Evolutionary conservation across 2,329 filamentous ascomycete species (phyloP), one percentile per base, ranked within the genome.

Genomic region (Tolypocladium ovalisporum): DNA sequence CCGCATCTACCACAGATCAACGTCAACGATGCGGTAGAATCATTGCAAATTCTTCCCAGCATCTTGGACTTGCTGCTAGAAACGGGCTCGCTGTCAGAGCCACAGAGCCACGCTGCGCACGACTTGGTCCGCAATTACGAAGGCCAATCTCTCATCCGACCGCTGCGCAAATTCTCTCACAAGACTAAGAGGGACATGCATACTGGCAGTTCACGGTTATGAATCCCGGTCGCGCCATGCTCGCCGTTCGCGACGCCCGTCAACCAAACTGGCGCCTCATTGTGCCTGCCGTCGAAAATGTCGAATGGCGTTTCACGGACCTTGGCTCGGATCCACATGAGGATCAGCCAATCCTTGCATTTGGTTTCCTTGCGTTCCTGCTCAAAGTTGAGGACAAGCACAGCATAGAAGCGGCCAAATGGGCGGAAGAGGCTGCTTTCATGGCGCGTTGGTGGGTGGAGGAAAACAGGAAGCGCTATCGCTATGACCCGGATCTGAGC

Each of bases 11-110:
- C 70, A 2, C 62, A 64, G 12, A 57, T 72, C 2, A 66, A 71
- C 55, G 64, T 71, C 59, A 59, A 68, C 44, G 66, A 66, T 29
- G 63, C 69, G n/a, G 66, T 67, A 3, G 69, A 65, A n/a, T 70
- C 70, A 17, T 61, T 70, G 47, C 67, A 67, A 7, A 67, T 72
- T 35, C 61, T 72, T 1, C 70, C 70, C 1, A 71, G 68, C 4
- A 68, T 72, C 24, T 64, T 72, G 36, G 70, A 72, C 42, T 62
- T 72, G 0, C 67, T 72, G 34, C 59, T 71, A 55, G 68, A 70
- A 58, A 70, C 65, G 6, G 65, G 64, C 36, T 72, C 70, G 15
- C 63, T 72, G 51, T 64, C 64, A 42, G 56, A 58, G 6, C 58
- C 64, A 36, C 62, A 66, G 19, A 58, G 61, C 15, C 54, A 57